phyloP scores from a whole-genome alignment of 495 filamentous ascomycete genomes.

The Penicillium ochrochloron region DNA sequence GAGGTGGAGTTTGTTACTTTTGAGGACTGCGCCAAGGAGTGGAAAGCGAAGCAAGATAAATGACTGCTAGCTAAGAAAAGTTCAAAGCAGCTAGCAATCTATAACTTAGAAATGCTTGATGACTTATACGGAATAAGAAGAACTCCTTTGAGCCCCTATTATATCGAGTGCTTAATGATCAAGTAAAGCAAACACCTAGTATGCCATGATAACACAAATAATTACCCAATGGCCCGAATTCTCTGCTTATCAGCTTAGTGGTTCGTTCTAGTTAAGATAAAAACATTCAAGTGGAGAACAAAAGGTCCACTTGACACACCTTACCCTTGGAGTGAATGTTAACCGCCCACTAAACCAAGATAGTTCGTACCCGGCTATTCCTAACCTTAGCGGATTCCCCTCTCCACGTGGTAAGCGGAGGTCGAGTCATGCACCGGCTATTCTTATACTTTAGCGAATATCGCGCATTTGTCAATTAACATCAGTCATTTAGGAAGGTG shows the following conservation, averaged over 20 bases:
- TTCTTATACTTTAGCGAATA: slow-evolving; percentile 34
- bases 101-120: background rate
- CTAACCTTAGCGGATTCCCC: slow-evolving; percentile 28
- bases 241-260: background rate
- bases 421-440: slow-evolving; percentile 20
- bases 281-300: background rate
- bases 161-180: background rate
- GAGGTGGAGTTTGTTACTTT: slow-evolving; percentile 52
- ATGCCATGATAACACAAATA: background rate
- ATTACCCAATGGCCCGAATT: background rate
- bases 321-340: background rate
- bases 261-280: background rate
- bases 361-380: slow-evolving; percentile 28
- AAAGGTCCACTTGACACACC: background rate
- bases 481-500: background rate
- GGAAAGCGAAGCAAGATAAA: slow-evolving; percentile 15
- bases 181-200: background rate
- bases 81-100: background rate
- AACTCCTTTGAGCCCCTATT: background rate
- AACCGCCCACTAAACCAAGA: slow-evolving; percentile 4
- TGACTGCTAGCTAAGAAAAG: background rate
- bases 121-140: background rate
- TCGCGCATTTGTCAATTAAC: slow-evolving; percentile 12
- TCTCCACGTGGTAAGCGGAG: slow-evolving; percentile 13
- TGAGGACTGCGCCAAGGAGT: slow-evolving; percentile 23